Evolutionary conservation across 768 basidiomycete genomes (phyloP), one percentile per base, ranked within the genome.

Genomic region (Saitozyma podzolica): DNA sequence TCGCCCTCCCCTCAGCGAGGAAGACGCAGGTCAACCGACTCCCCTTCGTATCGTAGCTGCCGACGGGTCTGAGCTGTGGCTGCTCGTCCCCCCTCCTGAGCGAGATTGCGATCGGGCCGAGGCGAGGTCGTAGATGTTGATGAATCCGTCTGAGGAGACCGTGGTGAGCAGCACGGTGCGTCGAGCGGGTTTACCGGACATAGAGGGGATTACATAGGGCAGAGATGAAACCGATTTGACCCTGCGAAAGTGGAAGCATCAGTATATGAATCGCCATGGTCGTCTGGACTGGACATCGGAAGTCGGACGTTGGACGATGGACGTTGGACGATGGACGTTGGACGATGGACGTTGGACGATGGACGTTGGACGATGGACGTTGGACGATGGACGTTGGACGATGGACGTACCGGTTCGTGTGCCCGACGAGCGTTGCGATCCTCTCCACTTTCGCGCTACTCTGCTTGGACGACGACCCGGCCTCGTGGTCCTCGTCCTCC

Each of bases 61-160:
- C 84, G 1, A 86, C 81, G 0, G 92, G 86, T 17, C 80, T 73
- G 19, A 90, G 81, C 54, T 75, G 58, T 10, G 40, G 40, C 5
- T 61, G 53, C 6, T 56, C 54, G 2, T 39, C 57, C 6, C 20
- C 47, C 16, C 45, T 9, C 20, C 39, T 9, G 54, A 54, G 17
- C n/a, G 45, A 45, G 10, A n/a, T 20, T 40, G 14, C 20, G 16
- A 37, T 20, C 6, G 42, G n/a, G 68, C 53, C n/a, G 54, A n/a
- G 10, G 69, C 54, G 2, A 79, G 67, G 61, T 80, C 72, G 66
- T 80, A 74, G 7, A 80, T 60, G 68, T 80, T 80, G 72, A 80
- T 76, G 40, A 86, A 86, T 8, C 96, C 96, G 62, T 98, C 96
- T 0, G 95, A 96, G 0, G 93, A 97, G 14, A 86, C 87, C 2